Conservation (phyloP, 2,329 filamentous ascomycete species). For the Colletotrichum sp. region DNA sequence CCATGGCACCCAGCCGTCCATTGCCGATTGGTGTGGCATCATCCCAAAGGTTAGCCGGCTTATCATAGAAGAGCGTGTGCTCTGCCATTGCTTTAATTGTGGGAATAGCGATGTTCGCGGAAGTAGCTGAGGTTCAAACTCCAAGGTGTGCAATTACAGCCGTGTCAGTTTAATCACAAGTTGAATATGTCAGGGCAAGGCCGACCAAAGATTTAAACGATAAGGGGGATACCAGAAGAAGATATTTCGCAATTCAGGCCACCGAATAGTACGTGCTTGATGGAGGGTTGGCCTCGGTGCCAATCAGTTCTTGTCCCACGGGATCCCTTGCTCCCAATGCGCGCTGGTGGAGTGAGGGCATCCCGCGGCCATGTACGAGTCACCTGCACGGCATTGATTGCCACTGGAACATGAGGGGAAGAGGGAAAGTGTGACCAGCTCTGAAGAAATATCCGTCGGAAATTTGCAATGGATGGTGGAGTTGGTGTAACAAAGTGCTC, state of each 20-base stretch:
- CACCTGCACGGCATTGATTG: not conserved
- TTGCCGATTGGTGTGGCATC: constrained; percentile 45
- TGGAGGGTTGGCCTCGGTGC: not conserved
- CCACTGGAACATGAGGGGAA: not conserved
- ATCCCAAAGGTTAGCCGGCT: not conserved
- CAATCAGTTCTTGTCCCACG: not conserved
- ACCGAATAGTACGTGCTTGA: not conserved
- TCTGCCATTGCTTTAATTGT: not conserved
- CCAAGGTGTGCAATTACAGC: no score
- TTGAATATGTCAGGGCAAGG: not conserved
- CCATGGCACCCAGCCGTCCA: constrained; percentile 41
- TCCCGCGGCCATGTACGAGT: not conserved
- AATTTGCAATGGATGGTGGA: not conserved
- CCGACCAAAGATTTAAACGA: not conserved
- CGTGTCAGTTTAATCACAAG: no score
- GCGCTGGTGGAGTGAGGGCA: not conserved
- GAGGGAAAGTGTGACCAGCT: rapidly evolving
- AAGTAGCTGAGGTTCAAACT: no score
- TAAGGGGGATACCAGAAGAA: not conserved
- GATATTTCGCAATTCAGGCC: not conserved
- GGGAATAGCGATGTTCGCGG: not conserved
- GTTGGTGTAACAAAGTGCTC: not conserved
- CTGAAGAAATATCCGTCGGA: not conserved
- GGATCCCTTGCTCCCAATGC: not conserved
- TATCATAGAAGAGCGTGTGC: not conserved